Conservation (phyloP, 1,139 yeast species). For the Debaryomyces psychrophilus region DNA sequence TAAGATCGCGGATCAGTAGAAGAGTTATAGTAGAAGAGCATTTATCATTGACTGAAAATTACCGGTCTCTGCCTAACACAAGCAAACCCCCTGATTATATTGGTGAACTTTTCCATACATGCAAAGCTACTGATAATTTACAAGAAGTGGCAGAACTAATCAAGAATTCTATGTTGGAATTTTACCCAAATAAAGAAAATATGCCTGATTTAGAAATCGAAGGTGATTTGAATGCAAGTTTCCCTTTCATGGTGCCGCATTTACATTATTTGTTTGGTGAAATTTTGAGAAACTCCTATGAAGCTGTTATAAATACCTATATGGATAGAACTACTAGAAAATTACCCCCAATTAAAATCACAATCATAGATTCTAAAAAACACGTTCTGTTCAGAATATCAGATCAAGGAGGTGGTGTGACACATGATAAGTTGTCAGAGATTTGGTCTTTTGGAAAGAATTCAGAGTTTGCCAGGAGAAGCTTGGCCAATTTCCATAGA, state of each 20-base stretch:
- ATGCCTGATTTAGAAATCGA: conserved; percentile 78
- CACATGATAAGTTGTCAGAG: conserved; percentile 56
- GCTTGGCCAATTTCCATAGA: conserved; percentile 65
- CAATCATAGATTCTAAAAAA: conserved; percentile 67
- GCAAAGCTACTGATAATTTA: conserved; percentile 75
- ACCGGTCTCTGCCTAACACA: conserved; percentile 45
- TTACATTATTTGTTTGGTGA: conserved; percentile 86
- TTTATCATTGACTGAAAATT: conserved; percentile 71
- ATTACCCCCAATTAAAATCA: conserved; percentile 72
- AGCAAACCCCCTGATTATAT: conserved; percentile 67
- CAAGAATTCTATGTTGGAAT: conserved; percentile 44
- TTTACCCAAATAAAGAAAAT: conserved; percentile 54
- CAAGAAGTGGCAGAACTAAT: conserved; percentile 54
- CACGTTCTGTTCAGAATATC: conserved; percentile 77
- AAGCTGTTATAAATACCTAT: conserved; percentile 65
- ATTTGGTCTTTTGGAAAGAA: conserved; percentile 86
- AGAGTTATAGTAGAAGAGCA: conserved; percentile 92
- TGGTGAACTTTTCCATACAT: conserved; percentile 83
- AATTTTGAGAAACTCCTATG: conserved; percentile 78
- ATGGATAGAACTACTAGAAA: conserved; percentile 31
- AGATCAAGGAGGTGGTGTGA: conserved; percentile 89
- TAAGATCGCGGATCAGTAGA: conserved; percentile 85
- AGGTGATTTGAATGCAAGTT: conserved; percentile 63
- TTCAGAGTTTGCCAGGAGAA: conserved; percentile 57
- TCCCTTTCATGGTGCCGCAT: conserved; percentile 86